Base-by-base conservation (phyloP, 805 yeast species). In the Schwanniomyces sp. region DNA sequence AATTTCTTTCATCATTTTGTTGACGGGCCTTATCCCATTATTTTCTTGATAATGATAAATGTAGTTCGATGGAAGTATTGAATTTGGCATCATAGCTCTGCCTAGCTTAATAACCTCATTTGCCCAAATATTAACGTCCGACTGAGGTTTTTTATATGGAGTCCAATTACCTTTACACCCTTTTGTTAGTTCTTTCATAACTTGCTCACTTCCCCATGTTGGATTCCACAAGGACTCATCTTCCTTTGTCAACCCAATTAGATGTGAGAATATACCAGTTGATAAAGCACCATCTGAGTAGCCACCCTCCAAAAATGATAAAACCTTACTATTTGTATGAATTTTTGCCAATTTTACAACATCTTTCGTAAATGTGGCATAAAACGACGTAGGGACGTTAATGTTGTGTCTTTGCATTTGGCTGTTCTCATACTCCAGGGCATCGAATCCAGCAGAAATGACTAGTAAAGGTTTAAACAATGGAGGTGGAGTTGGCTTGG, bases 381-480 rank as follows among this genome's bases (percentile, higher is more conserved):
- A 88, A 58, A 89, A 88, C 16, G 85, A 79, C 0, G 95, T 87
- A 3, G 96, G 96, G 9, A 88, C 90, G 56, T 85, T 83, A 24
- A 86, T 88, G 0, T 82, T 81, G 62, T 89, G 96, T 45, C 96
- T 72, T 64, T 88, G 96, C 96, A 88, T 89, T 43, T 84, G 80
- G n/a, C 81, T 80, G 48, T 83, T 84, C 60, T 88, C 96, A 63
- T 79, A 84, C 61, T 88, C 96, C 14, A 88, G 82, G 2, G 94
- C 95, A 67, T 88, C 96, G 62, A 88, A 89, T 1, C 96, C 96
- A 0, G 96, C 91, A 39, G 95, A 87, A 1, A 88, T 74, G n/a
- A 85, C 76, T 2, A 89, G 80, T 49, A 88, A 55, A 9, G 79
- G 76, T 50, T 70, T 71, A 56, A 69, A 72, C 0, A 69, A 64